phyloP scores from a whole-genome alignment of 2,329 filamentous ascomycete genomes.

The Beauveria pseudobassiana region DNA sequence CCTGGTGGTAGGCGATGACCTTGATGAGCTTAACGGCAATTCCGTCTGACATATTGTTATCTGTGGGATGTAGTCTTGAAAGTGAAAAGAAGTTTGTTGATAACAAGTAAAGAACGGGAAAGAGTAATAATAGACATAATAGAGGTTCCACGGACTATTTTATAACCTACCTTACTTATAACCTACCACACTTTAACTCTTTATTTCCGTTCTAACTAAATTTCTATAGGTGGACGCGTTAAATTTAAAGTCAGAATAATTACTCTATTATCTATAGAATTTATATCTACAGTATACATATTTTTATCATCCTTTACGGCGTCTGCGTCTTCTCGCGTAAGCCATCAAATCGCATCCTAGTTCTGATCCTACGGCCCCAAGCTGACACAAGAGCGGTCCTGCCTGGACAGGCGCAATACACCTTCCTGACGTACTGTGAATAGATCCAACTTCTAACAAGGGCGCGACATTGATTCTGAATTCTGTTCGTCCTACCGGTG shows the following conservation, averaged over 20 bases:
- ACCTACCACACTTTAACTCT: background rate
- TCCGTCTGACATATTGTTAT: no score
- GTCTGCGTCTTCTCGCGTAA: background rate
- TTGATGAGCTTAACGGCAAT: no score
- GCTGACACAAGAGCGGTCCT: background rate
- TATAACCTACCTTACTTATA: background rate
- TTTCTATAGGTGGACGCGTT: background rate
- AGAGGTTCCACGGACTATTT: slow-evolving; percentile 4
- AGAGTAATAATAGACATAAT: background rate
- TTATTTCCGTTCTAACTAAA: background rate
- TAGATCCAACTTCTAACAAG: no score
- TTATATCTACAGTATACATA: background rate
- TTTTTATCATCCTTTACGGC: background rate
- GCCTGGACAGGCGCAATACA: no score
- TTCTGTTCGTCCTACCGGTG: no score
- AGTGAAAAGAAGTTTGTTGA: no score
- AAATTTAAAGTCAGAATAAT: background rate
- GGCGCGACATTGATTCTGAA: no score
- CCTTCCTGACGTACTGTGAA: no score
- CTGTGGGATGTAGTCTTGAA: no score
- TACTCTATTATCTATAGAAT: background rate
- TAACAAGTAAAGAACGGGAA: no score
- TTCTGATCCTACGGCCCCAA: background rate
- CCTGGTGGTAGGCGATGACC: no score
- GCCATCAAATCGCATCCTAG: background rate